phyloP scores from a whole-genome alignment of 208 protist species.

The Acanthamoeba castellanii region DNA sequence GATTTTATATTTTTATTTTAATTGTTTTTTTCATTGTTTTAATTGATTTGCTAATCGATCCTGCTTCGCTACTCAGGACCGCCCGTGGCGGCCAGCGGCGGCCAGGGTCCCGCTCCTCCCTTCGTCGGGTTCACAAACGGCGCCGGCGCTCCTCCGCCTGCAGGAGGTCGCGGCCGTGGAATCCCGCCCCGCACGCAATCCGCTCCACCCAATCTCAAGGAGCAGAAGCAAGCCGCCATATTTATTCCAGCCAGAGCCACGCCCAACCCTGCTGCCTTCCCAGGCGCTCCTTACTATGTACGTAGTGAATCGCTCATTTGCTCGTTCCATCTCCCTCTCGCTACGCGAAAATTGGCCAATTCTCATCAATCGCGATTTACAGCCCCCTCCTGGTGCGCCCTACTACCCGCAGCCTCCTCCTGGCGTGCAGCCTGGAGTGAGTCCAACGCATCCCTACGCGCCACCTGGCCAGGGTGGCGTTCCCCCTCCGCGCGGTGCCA shows the following conservation, averaged over 20 bases:
- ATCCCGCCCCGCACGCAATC: slow-evolving; percentile 68
- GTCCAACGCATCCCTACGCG: slow-evolving; percentile 30
- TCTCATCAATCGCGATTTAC: background rate
- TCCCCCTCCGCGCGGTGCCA: background rate
- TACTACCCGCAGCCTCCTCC: slow-evolving; percentile 29
- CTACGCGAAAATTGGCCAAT: background rate
- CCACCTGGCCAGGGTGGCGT: slow-evolving; percentile 16
- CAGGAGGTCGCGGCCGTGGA: background rate
- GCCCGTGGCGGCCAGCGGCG: background rate
- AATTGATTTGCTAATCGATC: background rate
- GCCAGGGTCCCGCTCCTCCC: background rate
- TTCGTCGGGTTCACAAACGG: slow-evolving; percentile 3
- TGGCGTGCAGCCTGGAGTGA: slow-evolving; percentile 5
- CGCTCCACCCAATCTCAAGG: slow-evolving; percentile 72
- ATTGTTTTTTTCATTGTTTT: background rate
- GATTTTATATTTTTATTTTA: background rate
- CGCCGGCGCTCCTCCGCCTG: background rate
- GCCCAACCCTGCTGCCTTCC: slow-evolving; percentile 29
- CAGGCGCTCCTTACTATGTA: slow-evolving; percentile 26
- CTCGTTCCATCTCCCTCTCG: background rate
- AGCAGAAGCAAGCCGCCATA: slow-evolving; percentile 66
- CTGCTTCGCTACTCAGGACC: background rate
- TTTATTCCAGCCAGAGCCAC: slow-evolving; percentile 57
- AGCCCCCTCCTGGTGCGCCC: slow-evolving; percentile 22
- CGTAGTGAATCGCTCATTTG: background rate